Evolutionary conservation across 2,329 filamentous ascomycete species (phyloP).

Genomic region (Paecilomyces niveus): DNA sequence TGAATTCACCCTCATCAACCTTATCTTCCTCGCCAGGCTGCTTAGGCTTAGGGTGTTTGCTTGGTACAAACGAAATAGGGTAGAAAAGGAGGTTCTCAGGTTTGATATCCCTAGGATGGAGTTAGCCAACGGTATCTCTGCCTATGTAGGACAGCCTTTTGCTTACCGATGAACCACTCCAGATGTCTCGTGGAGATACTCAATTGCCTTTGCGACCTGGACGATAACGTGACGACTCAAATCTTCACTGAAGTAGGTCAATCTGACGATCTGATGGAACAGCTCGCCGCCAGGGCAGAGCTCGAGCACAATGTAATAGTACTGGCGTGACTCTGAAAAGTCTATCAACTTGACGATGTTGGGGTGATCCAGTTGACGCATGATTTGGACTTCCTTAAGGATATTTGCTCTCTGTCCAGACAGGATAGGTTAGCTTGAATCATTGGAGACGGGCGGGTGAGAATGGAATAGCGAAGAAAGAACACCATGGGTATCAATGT

Average conservation of each 20-base stretch:
- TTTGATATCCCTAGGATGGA: constrained; percentile 75
- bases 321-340: constrained; percentile 87
- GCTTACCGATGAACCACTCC: constrained; percentile 93
- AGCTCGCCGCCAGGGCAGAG: constrained; percentile 91
- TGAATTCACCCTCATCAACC: constrained; percentile 90
- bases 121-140: constrained; percentile 14
- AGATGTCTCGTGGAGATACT: constrained; percentile 89
- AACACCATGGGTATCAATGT: constrained; percentile 3
- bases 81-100: constrained; percentile 95
- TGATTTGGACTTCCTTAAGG: constrained; percentile 96
- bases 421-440: constrained; percentile 17
- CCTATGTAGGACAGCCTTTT: constrained; percentile 1
- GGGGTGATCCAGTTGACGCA: constrained; percentile 92
- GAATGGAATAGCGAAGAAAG: constrained; percentile 1
- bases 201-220: constrained; percentile 88
- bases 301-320: constrained; percentile 96
- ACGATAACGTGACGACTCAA: constrained; percentile 89
- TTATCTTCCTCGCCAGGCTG: constrained; percentile 93
- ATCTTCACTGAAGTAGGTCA: constrained; percentile 98
- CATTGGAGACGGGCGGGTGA: constrained; percentile 4
- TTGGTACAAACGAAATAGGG: constrained; percentile 73
- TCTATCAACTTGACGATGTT: constrained; percentile 93
- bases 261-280: constrained; percentile 95
- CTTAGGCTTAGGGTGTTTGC: constrained; percentile 71
- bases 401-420: constrained; percentile 79